Conservation (phyloP, 768 basidiomycete genomes). For the Tephrocybe rancida region DNA sequence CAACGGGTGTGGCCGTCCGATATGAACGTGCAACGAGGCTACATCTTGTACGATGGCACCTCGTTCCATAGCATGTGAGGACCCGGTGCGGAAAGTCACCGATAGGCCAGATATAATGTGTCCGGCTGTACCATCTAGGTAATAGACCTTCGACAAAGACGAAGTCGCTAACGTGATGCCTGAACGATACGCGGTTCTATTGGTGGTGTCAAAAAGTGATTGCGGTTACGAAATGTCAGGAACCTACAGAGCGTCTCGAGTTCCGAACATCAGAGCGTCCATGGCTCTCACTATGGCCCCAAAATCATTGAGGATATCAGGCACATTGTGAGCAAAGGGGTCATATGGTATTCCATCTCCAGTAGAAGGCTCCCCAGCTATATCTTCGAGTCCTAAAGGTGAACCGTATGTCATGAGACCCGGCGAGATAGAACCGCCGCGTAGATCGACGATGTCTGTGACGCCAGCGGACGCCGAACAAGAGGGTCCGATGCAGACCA, state of each 20-base stretch:
- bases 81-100: constrained; percentile 59
- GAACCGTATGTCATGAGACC: constrained; percentile 72
- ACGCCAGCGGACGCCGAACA: constrained; percentile 29
- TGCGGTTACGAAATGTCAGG: not conserved
- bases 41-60: constrained; percentile 64
- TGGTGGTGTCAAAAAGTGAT: not conserved
- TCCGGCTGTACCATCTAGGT: constrained; percentile 32
- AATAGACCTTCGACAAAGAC: constrained; percentile 45
- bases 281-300: constrained; percentile 63
- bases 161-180: constrained; percentile 69
- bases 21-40: constrained; percentile 62
- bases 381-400: constrained; percentile 75
- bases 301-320: constrained; percentile 46
- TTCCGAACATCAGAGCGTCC: constrained; percentile 73
- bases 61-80: constrained; percentile 56
- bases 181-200: constrained; percentile 63
- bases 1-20: constrained; percentile 44
- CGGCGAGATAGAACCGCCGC: constrained; percentile 68
- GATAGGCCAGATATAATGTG: constrained; percentile 65
- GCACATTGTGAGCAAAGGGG: constrained; percentile 47
- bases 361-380: constrained; percentile 68
- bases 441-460: constrained; percentile 54
- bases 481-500: constrained; percentile 49
- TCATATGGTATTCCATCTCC: constrained; percentile 62
- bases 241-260: constrained; percentile 73